Evolutionary conservation across 192 early-diverging fungal species (phyloP), one percentile per base, ranked within the genome.

Genomic region (Gaertneriomyces semiglobifer): DNA sequence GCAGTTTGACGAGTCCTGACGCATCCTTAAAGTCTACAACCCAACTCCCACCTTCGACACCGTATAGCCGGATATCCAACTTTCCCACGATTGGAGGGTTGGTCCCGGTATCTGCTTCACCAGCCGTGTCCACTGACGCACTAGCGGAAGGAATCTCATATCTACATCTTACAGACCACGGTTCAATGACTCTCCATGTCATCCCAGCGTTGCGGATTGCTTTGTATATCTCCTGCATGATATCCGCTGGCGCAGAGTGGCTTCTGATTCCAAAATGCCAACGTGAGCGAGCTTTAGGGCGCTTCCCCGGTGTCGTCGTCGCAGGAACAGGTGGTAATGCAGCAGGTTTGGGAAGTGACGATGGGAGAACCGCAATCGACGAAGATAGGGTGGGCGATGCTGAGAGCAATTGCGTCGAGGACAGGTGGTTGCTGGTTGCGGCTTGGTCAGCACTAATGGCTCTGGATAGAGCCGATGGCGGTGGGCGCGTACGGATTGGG

Each of bases 211-310:
- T 94, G 60, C 88, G 86, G 58, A 99, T 77, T 0, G 95, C 93
- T 11, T 89, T 85, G 77, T 93, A 99, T 8, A 99, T 94, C 71
- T 99, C 97, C 6, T 91, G 81, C 97, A 99, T 98, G 14, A 99
- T 93, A 71, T 98, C 95, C 44, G 84, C 81, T 0, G 97, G 94
- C 25, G 92, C 89, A 65, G 88, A 90, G 60, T 90, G 83, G 19
- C 90, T 93, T 55, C 97, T 86, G 65, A 99, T 98, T 18, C 97
- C 97, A 83, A 96, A 97, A 77, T 99, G 95, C 97, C 97, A 99
- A 74, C 90, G 91, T 5, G 92, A 87, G 52, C 91, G 77, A 5
- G 81, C 76, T 50, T 78, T 84, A 20, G 65, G 63, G 38, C 69
- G 69, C 16, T 56, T 60, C 46, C 42, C 33, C 14, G 20, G 18